phyloP scores from a whole-genome alignment of 768 basidiomycete genomes.

The Boletellus ananiceps region DNA sequence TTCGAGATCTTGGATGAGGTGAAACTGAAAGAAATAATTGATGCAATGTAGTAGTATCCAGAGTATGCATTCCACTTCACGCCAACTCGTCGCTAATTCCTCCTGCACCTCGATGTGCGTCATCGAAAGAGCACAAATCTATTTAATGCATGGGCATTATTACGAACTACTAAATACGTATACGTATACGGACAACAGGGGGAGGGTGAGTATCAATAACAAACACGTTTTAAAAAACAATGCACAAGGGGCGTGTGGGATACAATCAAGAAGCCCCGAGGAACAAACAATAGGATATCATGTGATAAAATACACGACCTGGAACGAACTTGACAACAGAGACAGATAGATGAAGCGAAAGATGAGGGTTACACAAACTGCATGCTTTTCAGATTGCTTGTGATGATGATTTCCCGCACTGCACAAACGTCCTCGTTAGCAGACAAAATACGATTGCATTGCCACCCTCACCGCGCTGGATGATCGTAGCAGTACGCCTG shows the following conservation, averaged over 20 bases:
- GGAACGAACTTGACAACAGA: conserved; percentile 8
- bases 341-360: conserved; percentile 1
- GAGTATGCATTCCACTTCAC: conserved; percentile 13
- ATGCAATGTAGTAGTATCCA: conserved; percentile 57
- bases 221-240: conserved; percentile 10
- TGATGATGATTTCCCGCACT: conserved; percentile 72
- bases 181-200: conserved; percentile 18
- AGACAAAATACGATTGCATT: not conserved
- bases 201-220: not conserved
- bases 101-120: not conserved
- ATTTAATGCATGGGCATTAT: conserved; percentile 5
- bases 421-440: conserved; percentile 3
- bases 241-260: conserved; percentile 11
- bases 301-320: conserved; percentile 15
- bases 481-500: conserved; percentile 66
- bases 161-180: conserved; percentile 23
- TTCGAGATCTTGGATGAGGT: conserved; percentile 86
- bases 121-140: not conserved
- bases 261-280: conserved; percentile 14
- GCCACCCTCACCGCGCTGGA: conserved; percentile 56
- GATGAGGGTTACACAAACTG: conserved; percentile 27
- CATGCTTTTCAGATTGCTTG: conserved; percentile 58
- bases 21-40: conserved; percentile 78
- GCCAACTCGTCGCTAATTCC: not conserved
- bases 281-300: conserved; percentile 15